A percentile compares a stretch with the other conserved stretches of the same genome.
Conservation (phyloP, 1,284 basidiomycete genomes). For the Sporisorium iseilematis-ciliati region DNA sequence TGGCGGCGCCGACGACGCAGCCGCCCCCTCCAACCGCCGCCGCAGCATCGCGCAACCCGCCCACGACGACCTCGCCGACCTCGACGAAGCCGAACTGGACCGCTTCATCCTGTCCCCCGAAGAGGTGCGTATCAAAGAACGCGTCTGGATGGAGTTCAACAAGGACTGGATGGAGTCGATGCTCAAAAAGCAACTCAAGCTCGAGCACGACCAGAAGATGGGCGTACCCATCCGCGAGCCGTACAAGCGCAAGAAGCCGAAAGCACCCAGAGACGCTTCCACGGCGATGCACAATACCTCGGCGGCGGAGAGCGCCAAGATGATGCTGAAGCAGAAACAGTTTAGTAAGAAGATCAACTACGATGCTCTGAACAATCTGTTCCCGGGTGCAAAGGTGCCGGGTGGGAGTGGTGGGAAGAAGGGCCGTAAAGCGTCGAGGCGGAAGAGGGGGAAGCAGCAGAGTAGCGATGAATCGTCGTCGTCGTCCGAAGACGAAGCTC, state of each 20-base stretch:
- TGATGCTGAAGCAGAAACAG: constrained; percentile 67
- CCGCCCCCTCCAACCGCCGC: constrained; percentile 5
- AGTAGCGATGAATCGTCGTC: constrained; percentile 37
- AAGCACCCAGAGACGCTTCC: constrained; percentile 58
- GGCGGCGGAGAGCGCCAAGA: constrained; percentile 66
- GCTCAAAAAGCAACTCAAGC: constrained; percentile 66
- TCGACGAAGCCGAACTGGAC: constrained; percentile 95
- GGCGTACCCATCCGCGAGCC: constrained; percentile 59
- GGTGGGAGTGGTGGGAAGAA: constrained; percentile 25
- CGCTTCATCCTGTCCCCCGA: constrained; percentile 82
- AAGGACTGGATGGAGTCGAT: constrained; percentile 87
- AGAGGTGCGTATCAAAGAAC: constrained; percentile 89
- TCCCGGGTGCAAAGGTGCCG: constrained; percentile 51
- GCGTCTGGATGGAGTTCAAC: constrained; percentile 97
- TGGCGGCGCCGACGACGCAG: constrained; percentile 34
- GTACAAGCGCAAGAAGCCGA: constrained; percentile 62
- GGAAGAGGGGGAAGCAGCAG: constrained; percentile 35
- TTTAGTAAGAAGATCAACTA: constrained; percentile 69
- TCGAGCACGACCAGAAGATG: constrained; percentile 66
- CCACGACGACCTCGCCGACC: constrained; percentile 54
- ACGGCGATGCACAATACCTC: constrained; percentile 60
- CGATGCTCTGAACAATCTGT: constrained; percentile 64
- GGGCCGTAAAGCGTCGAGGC: constrained; percentile 10
- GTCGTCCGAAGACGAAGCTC: constrained; percentile 26
- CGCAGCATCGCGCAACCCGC: constrained; percentile 20